A percentile compares a stretch with the other conserved stretches of the same genome.
These are phyloP conservation scores for Solanum ahanhuiri DNA, from an alignment of 257 asterid species.

Conservation along the genomic window DNA sequence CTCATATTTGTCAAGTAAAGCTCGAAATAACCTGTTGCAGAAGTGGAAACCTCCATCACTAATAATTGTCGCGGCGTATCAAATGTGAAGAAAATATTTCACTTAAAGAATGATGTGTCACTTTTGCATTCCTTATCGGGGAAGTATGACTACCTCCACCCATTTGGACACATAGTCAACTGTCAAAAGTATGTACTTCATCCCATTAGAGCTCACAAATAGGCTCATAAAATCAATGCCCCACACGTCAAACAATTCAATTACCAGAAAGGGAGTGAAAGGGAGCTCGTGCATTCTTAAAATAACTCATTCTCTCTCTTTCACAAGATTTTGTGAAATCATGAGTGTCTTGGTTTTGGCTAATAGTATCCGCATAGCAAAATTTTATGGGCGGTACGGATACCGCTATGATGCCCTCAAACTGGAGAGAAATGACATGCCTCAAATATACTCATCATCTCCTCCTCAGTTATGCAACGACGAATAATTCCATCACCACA, in stretches of 20 bases:
- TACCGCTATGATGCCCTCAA: not conserved
- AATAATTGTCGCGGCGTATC: no score
- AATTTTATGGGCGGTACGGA: not conserved
- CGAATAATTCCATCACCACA: not conserved
- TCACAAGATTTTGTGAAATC: not conserved
- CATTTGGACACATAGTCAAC: not conserved
- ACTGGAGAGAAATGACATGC: not conserved
- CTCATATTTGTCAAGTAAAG: not conserved
- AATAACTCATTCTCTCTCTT: not conserved
- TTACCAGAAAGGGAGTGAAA: not conserved
- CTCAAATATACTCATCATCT: not conserved
- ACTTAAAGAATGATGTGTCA: not conserved
- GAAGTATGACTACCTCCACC: not conserved
- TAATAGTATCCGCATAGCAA: no score
- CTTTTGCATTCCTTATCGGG: not conserved
- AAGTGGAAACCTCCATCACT: not conserved
- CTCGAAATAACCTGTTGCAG: not conserved
- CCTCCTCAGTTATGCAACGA: not conserved
- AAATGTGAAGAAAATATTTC: no score
- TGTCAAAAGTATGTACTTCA: not conserved
- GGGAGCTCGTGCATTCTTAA: not conserved
- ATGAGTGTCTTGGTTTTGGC: not conserved
- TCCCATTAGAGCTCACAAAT: not conserved
- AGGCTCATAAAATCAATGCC: not conserved
- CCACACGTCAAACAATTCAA: not conserved